Evolutionary conservation across 768 basidiomycete species (phyloP).

Genomic region (Podaxis sp.): DNA sequence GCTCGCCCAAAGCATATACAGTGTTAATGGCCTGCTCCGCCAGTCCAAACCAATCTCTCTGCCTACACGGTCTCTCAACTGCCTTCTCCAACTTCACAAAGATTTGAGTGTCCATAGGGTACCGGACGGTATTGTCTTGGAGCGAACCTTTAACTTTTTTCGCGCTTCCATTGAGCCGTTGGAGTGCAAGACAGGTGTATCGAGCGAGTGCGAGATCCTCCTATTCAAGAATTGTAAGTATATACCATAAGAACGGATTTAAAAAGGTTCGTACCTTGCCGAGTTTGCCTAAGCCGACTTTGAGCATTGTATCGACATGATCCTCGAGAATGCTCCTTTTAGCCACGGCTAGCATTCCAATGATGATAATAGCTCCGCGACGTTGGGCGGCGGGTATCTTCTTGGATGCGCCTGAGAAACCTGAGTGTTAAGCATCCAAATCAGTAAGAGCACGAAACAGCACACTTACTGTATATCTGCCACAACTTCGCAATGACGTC

Average conservation of each 20-base stretch:
- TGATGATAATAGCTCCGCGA: constrained; percentile 91
- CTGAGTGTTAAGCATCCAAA: not conserved
- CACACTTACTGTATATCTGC: constrained; percentile 89
- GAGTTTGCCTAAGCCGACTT: constrained; percentile 79
- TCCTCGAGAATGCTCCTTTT: constrained; percentile 74
- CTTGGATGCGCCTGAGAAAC: constrained; percentile 61
- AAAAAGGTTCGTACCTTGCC: constrained; percentile 64
- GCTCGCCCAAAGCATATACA: constrained; percentile 91
- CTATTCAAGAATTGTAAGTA: constrained; percentile 36
- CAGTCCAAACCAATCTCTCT: constrained; percentile 95
- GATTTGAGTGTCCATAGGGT: constrained; percentile 84
- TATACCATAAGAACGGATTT: not conserved
- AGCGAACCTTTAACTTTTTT: constrained; percentile 99
- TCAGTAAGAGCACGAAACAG: not conserved
- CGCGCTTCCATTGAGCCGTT: constrained; percentile 88
- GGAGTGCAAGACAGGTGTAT: constrained; percentile 92
- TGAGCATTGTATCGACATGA: constrained; percentile 80
- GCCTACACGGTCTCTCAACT: constrained; percentile 78
- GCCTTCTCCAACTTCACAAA: constrained; percentile 81
- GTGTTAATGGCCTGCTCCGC: constrained; percentile 98
- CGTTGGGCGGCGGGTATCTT: constrained; percentile 81
- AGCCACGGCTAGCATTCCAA: constrained; percentile 96
- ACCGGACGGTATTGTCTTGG: constrained; percentile 78
- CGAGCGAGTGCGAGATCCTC: constrained; percentile 85
- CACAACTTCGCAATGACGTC: constrained; percentile 92